Conservation (phyloP, 2,329 filamentous ascomycete species). For the Geoglossum cookeanum region DNA sequence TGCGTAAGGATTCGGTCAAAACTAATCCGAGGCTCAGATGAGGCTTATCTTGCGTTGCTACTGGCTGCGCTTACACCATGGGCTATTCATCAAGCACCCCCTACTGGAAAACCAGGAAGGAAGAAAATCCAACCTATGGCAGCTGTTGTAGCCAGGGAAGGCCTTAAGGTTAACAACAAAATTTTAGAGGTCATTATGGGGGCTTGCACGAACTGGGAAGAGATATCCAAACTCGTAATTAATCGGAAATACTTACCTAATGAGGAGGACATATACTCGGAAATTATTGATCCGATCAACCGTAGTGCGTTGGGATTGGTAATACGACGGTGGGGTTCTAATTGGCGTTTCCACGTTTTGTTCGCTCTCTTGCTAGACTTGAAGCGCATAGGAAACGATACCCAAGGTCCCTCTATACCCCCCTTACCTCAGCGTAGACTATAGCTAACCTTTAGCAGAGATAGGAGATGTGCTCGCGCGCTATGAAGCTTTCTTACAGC, state of each 20-base stretch:
- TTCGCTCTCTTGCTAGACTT: conserved; percentile 20
- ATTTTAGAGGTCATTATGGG: conserved; percentile 12
- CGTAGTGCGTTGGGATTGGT: conserved; percentile 42
- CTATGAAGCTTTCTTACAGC: conserved; percentile 34
- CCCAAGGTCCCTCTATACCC: not conserved
- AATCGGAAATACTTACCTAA: conserved; percentile 3
- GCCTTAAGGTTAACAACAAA: conserved; percentile 14
- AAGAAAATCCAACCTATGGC: conserved; percentile 7
- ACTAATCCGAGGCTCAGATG: conserved; percentile 3
- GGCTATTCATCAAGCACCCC: not conserved
- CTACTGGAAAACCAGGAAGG: not conserved
- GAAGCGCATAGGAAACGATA: not conserved
- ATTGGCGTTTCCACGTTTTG: conserved; percentile 54
- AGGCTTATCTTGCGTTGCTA: conserved; percentile 6
- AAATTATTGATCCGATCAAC: conserved; percentile 3
- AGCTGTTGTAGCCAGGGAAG: conserved; percentile 11
- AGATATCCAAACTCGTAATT: conserved; percentile 6
- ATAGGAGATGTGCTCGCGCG: conserved; percentile 25
- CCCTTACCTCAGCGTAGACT: not conserved
- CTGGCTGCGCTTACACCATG: conserved; percentile 5
- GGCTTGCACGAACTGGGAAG: conserved; percentile 10
- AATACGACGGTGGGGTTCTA: conserved; percentile 50
- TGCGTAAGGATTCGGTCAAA: not conserved
- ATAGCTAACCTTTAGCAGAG: not conserved
- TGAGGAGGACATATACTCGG: not conserved